Evolutionary conservation across 352 stramenopile genomes (phyloP).

Genomic region (Globisporangium nodosum): DNA sequence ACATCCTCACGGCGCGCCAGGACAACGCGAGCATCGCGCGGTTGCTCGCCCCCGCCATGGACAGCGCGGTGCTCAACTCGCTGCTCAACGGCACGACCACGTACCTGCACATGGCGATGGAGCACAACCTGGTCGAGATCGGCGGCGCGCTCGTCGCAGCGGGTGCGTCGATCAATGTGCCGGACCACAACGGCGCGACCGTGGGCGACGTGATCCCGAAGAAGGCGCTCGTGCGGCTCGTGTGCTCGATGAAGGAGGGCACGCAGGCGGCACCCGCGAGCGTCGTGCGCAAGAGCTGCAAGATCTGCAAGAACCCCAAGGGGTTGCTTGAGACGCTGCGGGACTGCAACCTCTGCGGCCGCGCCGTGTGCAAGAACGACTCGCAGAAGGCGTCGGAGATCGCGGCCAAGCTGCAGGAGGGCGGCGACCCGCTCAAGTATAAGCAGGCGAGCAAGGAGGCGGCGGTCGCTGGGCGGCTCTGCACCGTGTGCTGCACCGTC

Average conservation of each 20-base stretch:
- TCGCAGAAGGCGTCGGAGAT: slow-evolving; percentile 74
- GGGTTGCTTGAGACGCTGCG: slow-evolving; percentile 65
- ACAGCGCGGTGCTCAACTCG: slow-evolving; percentile 40
- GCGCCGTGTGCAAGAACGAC: slow-evolving; percentile 78
- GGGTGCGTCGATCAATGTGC: slow-evolving; percentile 81
- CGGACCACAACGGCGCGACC: slow-evolving; percentile 69
- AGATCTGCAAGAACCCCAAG: slow-evolving; percentile 80
- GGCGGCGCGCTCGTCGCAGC: slow-evolving; percentile 55
- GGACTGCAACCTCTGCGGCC: slow-evolving; percentile 74
- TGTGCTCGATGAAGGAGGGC: slow-evolving; percentile 76
- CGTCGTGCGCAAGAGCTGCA: slow-evolving; percentile 60
- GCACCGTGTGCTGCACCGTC: slow-evolving; percentile 74
- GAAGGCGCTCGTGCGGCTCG: slow-evolving; percentile 72
- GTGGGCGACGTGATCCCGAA: slow-evolving; percentile 73
- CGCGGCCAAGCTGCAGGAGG: slow-evolving; percentile 38
- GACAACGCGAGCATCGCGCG: slow-evolving; percentile 54
- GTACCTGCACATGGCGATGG: slow-evolving; percentile 81
- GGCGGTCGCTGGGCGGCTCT: slow-evolving; percentile 53
- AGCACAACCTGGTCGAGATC: slow-evolving; percentile 62
- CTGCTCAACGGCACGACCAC: slow-evolving; percentile 63
- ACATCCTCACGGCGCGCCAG: slow-evolving; percentile 68
- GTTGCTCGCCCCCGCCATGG: slow-evolving; percentile 38
- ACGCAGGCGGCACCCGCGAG: slow-evolving; percentile 50
- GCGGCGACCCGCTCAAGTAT: slow-evolving; percentile 18
- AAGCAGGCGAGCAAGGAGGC: slow-evolving; percentile 41